phyloP scores from a whole-genome alignment of 495 filamentous ascomycete species.

The Penicillium turbatum region DNA sequence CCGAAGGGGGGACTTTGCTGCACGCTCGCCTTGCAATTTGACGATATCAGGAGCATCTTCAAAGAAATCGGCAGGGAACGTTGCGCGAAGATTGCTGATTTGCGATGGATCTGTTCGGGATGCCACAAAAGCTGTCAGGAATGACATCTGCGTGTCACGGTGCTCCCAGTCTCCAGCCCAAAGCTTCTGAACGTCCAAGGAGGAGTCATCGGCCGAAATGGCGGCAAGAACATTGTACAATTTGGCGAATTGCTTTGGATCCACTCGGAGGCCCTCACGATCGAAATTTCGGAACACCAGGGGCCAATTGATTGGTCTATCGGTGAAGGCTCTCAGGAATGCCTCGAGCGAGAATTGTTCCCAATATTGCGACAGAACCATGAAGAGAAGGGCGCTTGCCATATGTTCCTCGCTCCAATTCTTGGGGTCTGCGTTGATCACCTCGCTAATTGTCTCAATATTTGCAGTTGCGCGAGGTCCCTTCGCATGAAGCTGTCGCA shows the following conservation, averaged over 20 bases:
- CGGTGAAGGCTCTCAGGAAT: constrained; percentile 62
- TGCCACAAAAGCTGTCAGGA: constrained; percentile 75
- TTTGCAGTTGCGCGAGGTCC: constrained; percentile 59
- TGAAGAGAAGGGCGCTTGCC: constrained; percentile 74
- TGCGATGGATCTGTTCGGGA: constrained; percentile 75
- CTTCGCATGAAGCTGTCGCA: constrained; percentile 68
- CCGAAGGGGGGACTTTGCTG: constrained; percentile 79
- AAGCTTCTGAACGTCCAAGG: constrained; percentile 72
- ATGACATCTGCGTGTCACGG: constrained; percentile 80
- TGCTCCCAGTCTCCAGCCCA: constrained; percentile 92
- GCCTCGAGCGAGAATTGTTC: constrained; percentile 66
- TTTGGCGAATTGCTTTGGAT: constrained; percentile 71
- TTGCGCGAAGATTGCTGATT: constrained; percentile 72
- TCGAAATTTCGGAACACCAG: constrained; percentile 79
- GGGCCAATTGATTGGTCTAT: constrained; percentile 70
- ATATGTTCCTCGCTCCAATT: constrained; percentile 78
- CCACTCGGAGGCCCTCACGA: constrained; percentile 68
- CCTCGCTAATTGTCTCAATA: constrained; percentile 51
- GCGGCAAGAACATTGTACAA: constrained; percentile 72
- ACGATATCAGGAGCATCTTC: constrained; percentile 64
- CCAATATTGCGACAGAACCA: constrained; percentile 65
- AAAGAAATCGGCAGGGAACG: constrained; percentile 75
- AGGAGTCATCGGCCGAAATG: constrained; percentile 56
- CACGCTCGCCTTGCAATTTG: constrained; percentile 64
- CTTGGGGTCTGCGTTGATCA: constrained; percentile 60